Evolutionary conservation across 495 filamentous ascomycete genomes (phyloP), one percentile per base, ranked within the genome.

Genomic region (Thozetella sp.): DNA sequence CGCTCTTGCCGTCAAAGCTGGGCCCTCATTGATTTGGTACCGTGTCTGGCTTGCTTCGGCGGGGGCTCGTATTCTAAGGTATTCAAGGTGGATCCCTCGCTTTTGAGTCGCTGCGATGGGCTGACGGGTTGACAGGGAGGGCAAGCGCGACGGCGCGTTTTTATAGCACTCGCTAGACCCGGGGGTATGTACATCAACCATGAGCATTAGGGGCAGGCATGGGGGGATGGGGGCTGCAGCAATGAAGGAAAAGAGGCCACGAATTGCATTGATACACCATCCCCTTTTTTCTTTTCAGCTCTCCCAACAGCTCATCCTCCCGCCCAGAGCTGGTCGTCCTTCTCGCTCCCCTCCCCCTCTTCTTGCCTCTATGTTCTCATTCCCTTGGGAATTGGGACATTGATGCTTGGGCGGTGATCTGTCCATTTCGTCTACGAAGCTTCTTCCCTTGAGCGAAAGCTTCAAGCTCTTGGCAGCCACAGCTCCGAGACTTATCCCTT

Each of bases 351-450:
- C 51, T 68, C 50, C 63, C 50, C 48, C 60, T 48, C 55, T 57
- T 60, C 58, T 58, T 45, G 40, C 34, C 58, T 55, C n/a, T 51
- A 60, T 66, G 59, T 66, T 59, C 61, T 59, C 56, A 12, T 22
- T 22, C 54, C 59, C 50, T 51, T 43, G 51, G 55, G 54, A 20
- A 48, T 10, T n/a, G 43, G 60, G 57, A 55, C 63, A 64, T 56
- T 58, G 61, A 57, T 61, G 51, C 46, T 64, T 55, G 55, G 60
- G 58, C 40, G 54, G 46, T 56, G 52, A 48, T 58, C 26, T 48
- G 54, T 27, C 62, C 60, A 58, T 51, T 60, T 62, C 43, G 43
- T 15, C n/a, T 3, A 3, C 43, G n/a, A 19, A 48, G 43, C 43
- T 20, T 48, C n/a, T n/a, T 15, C 30, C n/a, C 3, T 13, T 20